These are phyloP conservation scores for Bocquillonia castaneifolia DNA, from an alignment of 441 rosid species.

Conservation along the genomic window DNA sequence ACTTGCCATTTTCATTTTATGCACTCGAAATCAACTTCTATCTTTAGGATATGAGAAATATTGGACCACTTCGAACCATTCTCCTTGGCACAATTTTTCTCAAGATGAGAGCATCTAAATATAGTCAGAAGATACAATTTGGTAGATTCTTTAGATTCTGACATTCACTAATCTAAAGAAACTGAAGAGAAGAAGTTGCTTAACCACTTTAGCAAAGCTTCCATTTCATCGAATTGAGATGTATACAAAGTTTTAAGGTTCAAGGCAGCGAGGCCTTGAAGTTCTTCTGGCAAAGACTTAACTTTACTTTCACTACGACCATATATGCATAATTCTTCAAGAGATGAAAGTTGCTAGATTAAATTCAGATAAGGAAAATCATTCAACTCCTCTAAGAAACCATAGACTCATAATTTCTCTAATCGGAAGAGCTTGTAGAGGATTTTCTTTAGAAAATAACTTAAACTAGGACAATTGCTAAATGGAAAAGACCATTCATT, in stretches of 20 bases:
- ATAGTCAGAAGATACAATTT: no score
- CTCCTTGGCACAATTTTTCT: no score
- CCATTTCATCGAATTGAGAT: conserved; percentile 7
- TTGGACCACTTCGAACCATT: no score
- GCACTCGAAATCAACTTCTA: no score
- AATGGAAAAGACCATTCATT: conserved; percentile 5
- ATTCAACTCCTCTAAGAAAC: conserved; percentile 20
- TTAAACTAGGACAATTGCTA: conserved; percentile 11
- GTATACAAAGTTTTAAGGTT: conserved; percentile 13
- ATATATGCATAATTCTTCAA: conserved; percentile 9
- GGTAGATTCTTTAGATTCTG: conserved; percentile 20
- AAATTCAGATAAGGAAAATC: conserved; percentile 23
- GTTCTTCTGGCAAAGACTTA: conserved; percentile 23
- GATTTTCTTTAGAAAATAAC: not conserved
- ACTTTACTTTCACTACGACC: conserved; percentile 28
- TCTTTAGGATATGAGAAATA: no score
- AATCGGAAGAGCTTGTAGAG: conserved; percentile 11
- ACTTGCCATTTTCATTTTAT: no score
- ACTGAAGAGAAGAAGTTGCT: conserved; percentile 20
- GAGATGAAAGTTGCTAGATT: conserved; percentile 16
- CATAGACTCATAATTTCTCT: conserved; percentile 18
- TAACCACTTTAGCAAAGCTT: conserved; percentile 28
- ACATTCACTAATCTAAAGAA: conserved; percentile 2
- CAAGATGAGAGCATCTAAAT: no score
- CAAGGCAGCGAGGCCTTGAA: conserved; percentile 24